Evolutionary conservation across 2,329 filamentous ascomycete species (phyloP), one percentile per base, ranked within the genome.

Genomic region (Trichoderma polysporum): DNA sequence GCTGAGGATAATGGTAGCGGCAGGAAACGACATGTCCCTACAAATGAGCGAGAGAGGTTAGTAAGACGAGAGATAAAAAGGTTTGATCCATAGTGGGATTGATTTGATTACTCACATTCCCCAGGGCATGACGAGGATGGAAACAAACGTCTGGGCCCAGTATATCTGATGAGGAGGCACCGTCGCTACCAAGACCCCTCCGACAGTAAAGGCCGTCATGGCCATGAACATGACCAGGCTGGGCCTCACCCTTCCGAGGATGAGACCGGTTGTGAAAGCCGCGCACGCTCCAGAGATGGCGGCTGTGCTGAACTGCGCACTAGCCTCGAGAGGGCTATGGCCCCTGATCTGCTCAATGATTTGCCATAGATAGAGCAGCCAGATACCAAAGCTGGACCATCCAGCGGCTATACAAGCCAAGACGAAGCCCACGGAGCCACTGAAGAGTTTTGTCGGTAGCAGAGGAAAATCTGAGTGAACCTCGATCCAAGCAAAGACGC

Each of bases 1-100:
- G 47, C 81, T 84, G 27, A 90, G 77, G 35, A 89, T 79, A 17
- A 89, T 75, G 0, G 82, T 87, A 1, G 84, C 85, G 0, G 86
- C 83, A 0, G 88, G 87, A 71, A 88, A 88, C 8, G 80, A 84
- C 81, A 89, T 88, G 72, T 90, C 87, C 84, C 88, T 86, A 6
- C 85, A n/a, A 5, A 8, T n/a, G 12, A 35, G 13, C 8, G 7
- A n/a, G n/a, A n/a, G n/a, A n/a, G 12, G 39, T 66, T 33, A 66
- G 53, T 73, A 80, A 52, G 10, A 15, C 3, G 22, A 59, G 31
- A 19, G 8, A 33, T 31, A 22, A n/a, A 17, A 45, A 22, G 2
- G 27, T 3, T 37, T 17, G 22, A 29, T 25, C 19, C 15, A 12
- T 10, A 49, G n/a, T n/a, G n/a, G n/a, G n/a, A n/a, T n/a, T 50